Evolutionary conservation across 306 rosid genomes (phyloP).

Genomic region (Senna siamea): DNA sequence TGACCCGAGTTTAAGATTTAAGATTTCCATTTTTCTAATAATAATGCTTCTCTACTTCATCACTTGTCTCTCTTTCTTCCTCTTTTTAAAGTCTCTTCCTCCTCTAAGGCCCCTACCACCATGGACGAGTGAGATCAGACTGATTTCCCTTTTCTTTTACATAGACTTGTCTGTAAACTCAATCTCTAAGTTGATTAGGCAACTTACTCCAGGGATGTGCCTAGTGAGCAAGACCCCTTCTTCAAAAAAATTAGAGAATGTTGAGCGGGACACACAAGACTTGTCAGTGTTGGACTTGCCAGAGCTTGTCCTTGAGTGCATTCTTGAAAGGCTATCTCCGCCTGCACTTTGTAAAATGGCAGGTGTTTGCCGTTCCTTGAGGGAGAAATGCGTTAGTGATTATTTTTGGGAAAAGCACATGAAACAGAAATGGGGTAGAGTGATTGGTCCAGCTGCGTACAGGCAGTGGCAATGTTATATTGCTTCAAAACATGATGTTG

Average conservation of each 20-base stretch:
- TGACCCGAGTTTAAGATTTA: constrained; percentile 37
- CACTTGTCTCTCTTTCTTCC: constrained; percentile 69
- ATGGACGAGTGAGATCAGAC: constrained; percentile 70
- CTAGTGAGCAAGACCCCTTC: constrained; percentile 46
- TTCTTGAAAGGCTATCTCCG: constrained; percentile 82
- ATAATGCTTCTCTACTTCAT: constrained; percentile 78
- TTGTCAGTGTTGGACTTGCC: constrained; percentile 86
- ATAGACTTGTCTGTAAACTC: constrained; percentile 48
- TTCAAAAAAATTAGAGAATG: constrained; percentile 62
- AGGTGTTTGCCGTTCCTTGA: constrained; percentile 72
- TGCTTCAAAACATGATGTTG: constrained; percentile 58
- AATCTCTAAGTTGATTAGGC: constrained; percentile 42
- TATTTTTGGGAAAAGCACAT: constrained; percentile 91
- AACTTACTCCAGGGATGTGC: constrained; percentile 56
- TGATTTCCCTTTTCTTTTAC: constrained; percentile 60
- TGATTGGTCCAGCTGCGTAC: constrained; percentile 79
- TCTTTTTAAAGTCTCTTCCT: constrained; percentile 68
- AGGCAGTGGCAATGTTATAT: constrained; percentile 83
- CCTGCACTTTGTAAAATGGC: constrained; percentile 67
- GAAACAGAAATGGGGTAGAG: constrained; percentile 83
- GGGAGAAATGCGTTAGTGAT: constrained; percentile 82
- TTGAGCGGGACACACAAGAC: constrained; percentile 49
- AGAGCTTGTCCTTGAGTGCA: constrained; percentile 78
- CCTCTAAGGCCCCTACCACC: constrained; percentile 66
- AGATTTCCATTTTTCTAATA: constrained; percentile 35